phyloP scores from a whole-genome alignment of 306 rosid genomes.

The Senna siamea region DNA sequence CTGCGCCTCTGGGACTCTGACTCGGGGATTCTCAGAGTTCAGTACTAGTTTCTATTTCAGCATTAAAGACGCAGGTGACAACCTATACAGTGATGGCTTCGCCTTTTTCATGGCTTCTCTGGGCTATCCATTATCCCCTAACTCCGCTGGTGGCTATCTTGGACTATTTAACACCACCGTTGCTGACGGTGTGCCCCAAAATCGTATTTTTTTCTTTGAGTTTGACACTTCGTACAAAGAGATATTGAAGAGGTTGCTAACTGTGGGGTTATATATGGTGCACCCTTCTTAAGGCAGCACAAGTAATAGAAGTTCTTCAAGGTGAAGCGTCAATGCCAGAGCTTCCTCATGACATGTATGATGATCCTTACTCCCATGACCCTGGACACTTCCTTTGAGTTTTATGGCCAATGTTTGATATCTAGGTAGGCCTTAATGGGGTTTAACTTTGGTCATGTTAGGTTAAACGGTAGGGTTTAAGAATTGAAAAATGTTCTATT shows the following conservation, averaged over 20 bases:
- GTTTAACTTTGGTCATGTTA: too few species aligned
- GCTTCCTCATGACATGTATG: constrained; percentile 52
- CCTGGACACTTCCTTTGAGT: too few species aligned
- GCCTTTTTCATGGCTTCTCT: constrained; percentile 38
- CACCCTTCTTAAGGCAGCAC: constrained; percentile 44
- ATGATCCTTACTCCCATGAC: constrained; percentile 14
- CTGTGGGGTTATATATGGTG: constrained; percentile 58
- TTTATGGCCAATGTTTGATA: too few species aligned
- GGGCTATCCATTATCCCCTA: not conserved
- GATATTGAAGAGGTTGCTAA: constrained; percentile 45
- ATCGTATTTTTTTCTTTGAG: constrained; percentile 34
- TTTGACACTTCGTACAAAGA: constrained; percentile 25
- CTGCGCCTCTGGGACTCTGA: not conserved
- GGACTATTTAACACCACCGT: constrained; percentile 26
- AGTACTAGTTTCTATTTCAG: not conserved
- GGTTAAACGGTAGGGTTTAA: too few species aligned
- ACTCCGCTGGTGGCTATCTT: constrained; percentile 35
- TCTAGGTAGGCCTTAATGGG: too few species aligned
- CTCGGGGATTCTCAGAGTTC: not conserved
- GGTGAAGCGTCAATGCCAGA: constrained; percentile 38
- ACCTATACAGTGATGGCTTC: not conserved
- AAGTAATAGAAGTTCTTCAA: constrained; percentile 51
- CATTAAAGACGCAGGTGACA: not conserved
- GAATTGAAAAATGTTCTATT: too few species aligned
- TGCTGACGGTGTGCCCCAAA: not conserved